phyloP scores from a whole-genome alignment of 768 basidiomycete genomes.

The Dendrothele bispora region DNA sequence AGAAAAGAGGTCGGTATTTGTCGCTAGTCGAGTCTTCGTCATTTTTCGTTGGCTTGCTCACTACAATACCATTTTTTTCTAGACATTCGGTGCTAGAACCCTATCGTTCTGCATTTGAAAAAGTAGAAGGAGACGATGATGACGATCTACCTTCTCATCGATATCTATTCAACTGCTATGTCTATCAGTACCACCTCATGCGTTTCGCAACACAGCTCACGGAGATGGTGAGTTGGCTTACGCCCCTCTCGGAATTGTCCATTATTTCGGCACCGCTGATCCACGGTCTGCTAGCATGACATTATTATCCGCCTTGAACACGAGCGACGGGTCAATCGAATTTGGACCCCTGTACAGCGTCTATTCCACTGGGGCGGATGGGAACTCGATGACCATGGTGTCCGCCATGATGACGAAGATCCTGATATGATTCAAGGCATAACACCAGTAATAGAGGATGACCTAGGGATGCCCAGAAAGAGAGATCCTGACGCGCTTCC shows the following conservation, averaged over 20 bases:
- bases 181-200: conserved; percentile 62
- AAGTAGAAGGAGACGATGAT: conserved; percentile 23
- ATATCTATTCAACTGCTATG: conserved; percentile 71
- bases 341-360: conserved; percentile 60
- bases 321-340: conserved; percentile 31
- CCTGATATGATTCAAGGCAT: conserved; percentile 44
- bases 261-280: neutral
- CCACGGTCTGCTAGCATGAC: conserved; percentile 44
- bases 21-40: neutral
- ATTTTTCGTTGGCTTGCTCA: no score
- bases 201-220: conserved; percentile 36
- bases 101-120: conserved; percentile 52
- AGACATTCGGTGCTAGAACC: conserved; percentile 59
- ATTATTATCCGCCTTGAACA: conserved; percentile 58
- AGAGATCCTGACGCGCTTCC: conserved; percentile 78
- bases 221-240: conserved; percentile 35
- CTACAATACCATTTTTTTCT: no score
- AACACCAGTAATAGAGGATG: conserved; percentile 35
- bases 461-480: conserved; percentile 55
- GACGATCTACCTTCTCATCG: conserved; percentile 54
- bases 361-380: conserved; percentile 45
- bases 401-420: conserved; percentile 66
- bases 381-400: conserved; percentile 43
- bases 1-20: conserved; percentile 46
- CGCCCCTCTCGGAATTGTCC: neutral